Conservation (phyloP, 306 rosid species). For the Pueraria montana region DNA sequence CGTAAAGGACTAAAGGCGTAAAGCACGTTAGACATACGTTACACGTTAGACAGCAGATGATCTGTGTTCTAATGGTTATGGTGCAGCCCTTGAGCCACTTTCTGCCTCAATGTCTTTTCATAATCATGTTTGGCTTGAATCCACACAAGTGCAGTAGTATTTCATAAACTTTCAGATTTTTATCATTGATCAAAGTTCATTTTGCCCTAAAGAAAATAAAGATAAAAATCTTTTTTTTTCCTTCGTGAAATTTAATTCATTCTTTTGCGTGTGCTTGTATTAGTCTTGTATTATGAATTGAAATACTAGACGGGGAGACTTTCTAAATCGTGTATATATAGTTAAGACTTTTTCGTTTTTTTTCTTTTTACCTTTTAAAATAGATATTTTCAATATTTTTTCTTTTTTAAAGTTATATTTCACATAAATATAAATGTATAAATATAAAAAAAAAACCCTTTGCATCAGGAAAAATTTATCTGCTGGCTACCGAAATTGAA, state of each 20-base stretch:
- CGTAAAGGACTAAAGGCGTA: no score
- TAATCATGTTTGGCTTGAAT: neutral
- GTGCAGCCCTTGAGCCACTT: neutral
- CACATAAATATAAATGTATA: no score
- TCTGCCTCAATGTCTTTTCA: neutral
- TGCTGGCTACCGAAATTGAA: constrained; percentile 11
- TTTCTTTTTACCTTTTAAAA: neutral
- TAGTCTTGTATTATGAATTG: neutral
- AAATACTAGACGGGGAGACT: neutral
- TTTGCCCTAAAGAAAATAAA: neutral
- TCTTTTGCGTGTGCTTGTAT: neutral
- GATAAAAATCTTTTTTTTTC: neutral
- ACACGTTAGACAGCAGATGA: no score
- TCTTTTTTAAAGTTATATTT: no score
- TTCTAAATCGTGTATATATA: neutral
- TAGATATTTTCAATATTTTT: neutral
- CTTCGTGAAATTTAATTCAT: neutral
- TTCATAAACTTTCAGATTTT: neutral
- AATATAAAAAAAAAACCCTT: no score
- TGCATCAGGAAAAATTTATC: no score
- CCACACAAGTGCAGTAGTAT: neutral
- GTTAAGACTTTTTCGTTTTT: neutral
- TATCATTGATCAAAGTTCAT: neutral
- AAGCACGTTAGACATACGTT: neutral
- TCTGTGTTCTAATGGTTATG: neutral